phyloP scores from a whole-genome alignment of 2,329 filamentous ascomycete species.

The Cephalotrichum gorgonifer region DNA sequence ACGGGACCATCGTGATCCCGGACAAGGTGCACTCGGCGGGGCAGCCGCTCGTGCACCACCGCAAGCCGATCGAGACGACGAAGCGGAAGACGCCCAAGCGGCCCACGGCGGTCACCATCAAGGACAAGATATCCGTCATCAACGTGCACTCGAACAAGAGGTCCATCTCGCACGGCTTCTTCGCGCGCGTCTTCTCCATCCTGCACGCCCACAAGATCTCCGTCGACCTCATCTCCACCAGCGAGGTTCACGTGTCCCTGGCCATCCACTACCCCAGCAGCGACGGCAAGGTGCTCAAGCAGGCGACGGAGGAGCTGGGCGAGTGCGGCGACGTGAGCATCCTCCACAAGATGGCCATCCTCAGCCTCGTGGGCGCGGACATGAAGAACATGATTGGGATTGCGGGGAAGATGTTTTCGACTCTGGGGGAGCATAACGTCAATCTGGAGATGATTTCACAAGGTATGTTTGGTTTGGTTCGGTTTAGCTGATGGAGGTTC shows the following conservation, averaged over 20 bases:
- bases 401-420: constrained; percentile 88
- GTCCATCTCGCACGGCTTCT: constrained; percentile 90
- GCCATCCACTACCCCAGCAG: constrained; percentile 76
- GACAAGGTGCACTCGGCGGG: constrained; percentile 48
- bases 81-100: constrained; percentile 51
- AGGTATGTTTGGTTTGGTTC: constrained; percentile 40
- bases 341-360: constrained; percentile 84
- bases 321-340: constrained; percentile 86
- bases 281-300: constrained; percentile 51
- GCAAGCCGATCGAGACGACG: constrained; percentile 36
- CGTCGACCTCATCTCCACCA: constrained; percentile 92
- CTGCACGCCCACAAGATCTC: constrained; percentile 79
- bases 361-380: constrained; percentile 87
- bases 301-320: constrained; percentile 60
- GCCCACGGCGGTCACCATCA: constrained; percentile 89
- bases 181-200: constrained; percentile 87
- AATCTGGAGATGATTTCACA: constrained; percentile 99
- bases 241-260: constrained; percentile 95
- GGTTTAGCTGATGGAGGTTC: not conserved
- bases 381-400: constrained; percentile 98
- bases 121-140: constrained; percentile 91
- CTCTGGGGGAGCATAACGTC: constrained; percentile 82
- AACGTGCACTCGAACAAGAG: constrained; percentile 98
- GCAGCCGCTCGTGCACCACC: constrained; percentile 32
- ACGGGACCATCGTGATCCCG: constrained; percentile 74